Conservation (phyloP, 2,329 filamentous ascomycete genomes). For the Penicillium sp. region DNA sequence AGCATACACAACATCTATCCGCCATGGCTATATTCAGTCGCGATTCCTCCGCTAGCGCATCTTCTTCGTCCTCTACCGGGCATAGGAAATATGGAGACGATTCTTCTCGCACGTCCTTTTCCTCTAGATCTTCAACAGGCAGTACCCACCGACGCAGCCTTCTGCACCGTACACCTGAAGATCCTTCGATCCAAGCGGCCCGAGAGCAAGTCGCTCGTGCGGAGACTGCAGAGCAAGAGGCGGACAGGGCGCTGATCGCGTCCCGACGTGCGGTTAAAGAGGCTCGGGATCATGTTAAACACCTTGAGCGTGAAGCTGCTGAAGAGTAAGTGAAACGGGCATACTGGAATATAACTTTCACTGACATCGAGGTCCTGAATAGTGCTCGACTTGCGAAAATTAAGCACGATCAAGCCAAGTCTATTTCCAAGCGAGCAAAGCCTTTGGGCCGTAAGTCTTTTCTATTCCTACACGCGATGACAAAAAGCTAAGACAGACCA, state of each 20-base stretch:
- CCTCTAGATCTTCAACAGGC: slow-evolving; percentile 25
- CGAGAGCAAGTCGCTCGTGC: slow-evolving; percentile 62
- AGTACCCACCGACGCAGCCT: slow-evolving; percentile 31
- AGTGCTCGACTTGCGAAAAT: slow-evolving; percentile 62
- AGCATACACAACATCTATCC: background rate
- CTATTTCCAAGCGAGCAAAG: slow-evolving; percentile 67
- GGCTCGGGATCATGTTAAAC: slow-evolving; percentile 62
- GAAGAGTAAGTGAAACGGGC: slow-evolving; percentile 49
- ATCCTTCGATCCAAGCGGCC: slow-evolving; percentile 62
- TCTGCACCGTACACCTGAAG: slow-evolving; percentile 52
- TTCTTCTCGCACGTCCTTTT: slow-evolving; percentile 33
- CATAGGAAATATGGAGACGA: slow-evolving; percentile 36
- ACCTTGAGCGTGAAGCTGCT: slow-evolving; percentile 63
- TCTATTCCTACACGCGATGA: background rate
- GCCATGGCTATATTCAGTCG: slow-evolving; percentile 27
- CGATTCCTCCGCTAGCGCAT: slow-evolving; percentile 24
- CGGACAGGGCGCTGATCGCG: slow-evolving; percentile 61
- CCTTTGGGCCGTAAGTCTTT: slow-evolving; percentile 61
- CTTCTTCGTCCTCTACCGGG: slow-evolving; percentile 19
- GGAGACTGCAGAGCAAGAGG: slow-evolving; percentile 64
- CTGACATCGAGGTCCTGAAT: background rate
- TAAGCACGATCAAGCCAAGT: slow-evolving; percentile 65
- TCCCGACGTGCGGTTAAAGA: slow-evolving; percentile 61
- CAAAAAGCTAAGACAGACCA: background rate
- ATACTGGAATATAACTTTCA: background rate